Evolutionary conservation across 179 eudicot genomes (phyloP), one percentile per base, ranked within the genome.

Genomic region (Silene noctiflora): DNA sequence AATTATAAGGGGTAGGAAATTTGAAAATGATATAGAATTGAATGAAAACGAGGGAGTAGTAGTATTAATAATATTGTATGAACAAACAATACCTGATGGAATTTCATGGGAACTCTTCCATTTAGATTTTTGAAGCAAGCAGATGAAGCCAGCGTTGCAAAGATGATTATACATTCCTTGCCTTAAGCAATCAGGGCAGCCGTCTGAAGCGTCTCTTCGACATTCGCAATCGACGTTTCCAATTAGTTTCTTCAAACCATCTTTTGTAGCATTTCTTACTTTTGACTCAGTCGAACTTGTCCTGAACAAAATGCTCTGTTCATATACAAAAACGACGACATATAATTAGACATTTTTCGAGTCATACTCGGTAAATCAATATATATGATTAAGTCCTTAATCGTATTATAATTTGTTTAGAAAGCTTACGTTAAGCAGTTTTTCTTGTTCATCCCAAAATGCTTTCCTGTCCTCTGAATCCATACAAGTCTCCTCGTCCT

Each of bases 101-200:
- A 87, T 82, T 11, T 87, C 78, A 1, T 65, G 74, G 27, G 83
- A 81, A 67, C 79, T 80, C 65, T 59, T 82, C 91, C 91, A 87
- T 66, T 86, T 82, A 21, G 91, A 86, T 72, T 82, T 82, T 75
- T 82, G 79, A 66, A 87, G 72, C 35, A 67, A 66, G 42, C 83
- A 87, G 44, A 73, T 79, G 42, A 44, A 79, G 3, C 89, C 87
- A 1, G 73, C 84, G 21, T 42, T 33, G 61, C 69, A 80, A 17
- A 87, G 82, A 53, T 77, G 80, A 5, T 48, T 33, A 51, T 63
- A 76, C 4, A 85, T 70, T 44, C 70, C 81, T 58, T 79, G 84
- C 33, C 75, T 80, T 48, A 82, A 63, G 61, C 90, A 85, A n/a
- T 61, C 64, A 17, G 68, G 63, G 62, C 88, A 85, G 3, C 55